Evolutionary conservation across 345 rosid genomes (phyloP).

Genomic region (Aquilaria yunnanensis): DNA sequence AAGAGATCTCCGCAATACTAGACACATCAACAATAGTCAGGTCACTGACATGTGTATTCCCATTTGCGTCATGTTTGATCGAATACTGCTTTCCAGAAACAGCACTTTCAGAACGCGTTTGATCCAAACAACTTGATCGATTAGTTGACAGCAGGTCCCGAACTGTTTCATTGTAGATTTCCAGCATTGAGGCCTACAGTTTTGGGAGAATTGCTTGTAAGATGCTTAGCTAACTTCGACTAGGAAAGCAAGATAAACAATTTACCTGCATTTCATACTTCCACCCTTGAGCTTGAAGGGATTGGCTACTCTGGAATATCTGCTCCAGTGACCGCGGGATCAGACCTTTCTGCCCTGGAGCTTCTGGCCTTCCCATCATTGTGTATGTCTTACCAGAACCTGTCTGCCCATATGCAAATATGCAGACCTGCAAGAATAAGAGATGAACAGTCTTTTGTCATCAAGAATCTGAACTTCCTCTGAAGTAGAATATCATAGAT

Average conservation of each 20-base stretch:
- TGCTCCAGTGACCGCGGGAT: constrained; percentile 93
- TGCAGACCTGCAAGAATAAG: constrained; percentile 60
- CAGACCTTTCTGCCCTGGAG: constrained; percentile 63
- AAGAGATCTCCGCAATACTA: constrained; percentile 64
- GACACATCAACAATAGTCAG: constrained; percentile 80
- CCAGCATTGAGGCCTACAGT: constrained; percentile 85
- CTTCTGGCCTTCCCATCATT: constrained; percentile 94
- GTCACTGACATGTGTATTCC: constrained; percentile 77
- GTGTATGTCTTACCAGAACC: constrained; percentile 99
- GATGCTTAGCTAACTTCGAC: constrained; percentile 4
- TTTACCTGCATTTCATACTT: constrained; percentile 88
- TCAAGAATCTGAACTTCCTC: constrained; percentile 1
- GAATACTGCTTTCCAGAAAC: constrained; percentile 69
- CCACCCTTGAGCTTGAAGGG: constrained; percentile 83
- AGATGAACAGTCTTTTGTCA: constrained; percentile 1
- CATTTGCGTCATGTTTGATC: constrained; percentile 77
- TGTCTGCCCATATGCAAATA: constrained; percentile 97
- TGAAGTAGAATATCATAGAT: neutral
- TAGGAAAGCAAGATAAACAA: constrained; percentile 1
- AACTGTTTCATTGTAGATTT: constrained; percentile 87
- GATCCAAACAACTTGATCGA: constrained; percentile 31
- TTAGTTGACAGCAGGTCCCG: constrained; percentile 66
- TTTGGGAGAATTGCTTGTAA: constrained; percentile 3
- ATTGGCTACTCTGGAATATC: constrained; percentile 71
- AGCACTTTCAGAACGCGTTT: constrained; percentile 36